Evolutionary conservation across 306 rosid genomes (phyloP).

Genomic region (Hylodesmum podocarpum): DNA sequence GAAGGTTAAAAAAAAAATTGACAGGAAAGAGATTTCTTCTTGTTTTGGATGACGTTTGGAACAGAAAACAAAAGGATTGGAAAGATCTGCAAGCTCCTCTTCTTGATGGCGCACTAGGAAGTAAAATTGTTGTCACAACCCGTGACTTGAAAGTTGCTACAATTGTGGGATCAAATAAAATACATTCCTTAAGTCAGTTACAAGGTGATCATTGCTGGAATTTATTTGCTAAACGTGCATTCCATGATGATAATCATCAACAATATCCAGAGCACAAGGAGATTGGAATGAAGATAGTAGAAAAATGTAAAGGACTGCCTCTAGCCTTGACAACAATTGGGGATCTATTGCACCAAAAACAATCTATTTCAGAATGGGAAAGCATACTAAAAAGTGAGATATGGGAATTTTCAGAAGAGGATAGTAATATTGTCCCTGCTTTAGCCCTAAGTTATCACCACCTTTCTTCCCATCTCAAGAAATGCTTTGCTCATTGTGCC

Average conservation of each 20-base stretch:
- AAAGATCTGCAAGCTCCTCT: not conserved
- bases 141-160: not conserved
- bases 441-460: not conserved
- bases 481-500: not conserved
- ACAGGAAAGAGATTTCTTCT: not conserved
- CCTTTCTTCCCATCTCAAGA: not conserved
- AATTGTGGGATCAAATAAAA: not conserved
- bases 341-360: not conserved
- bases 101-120: not conserved
- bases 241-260: not conserved
- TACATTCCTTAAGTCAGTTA: not conserved
- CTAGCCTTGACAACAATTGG: not conserved
- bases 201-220: not conserved
- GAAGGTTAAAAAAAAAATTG: not conserved
- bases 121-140: not conserved
- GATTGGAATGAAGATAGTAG: not conserved
- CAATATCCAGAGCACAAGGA: not conserved
- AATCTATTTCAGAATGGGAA: not conserved
- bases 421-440: not conserved
- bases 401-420: not conserved
- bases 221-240: not conserved
- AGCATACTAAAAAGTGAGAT: not conserved
- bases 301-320: not conserved
- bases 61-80: not conserved
- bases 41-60: not conserved